Evolutionary conservation across 2,329 filamentous ascomycete genomes (phyloP), one percentile per base, ranked within the genome.

Genomic region (Trichoderma sp.): DNA sequence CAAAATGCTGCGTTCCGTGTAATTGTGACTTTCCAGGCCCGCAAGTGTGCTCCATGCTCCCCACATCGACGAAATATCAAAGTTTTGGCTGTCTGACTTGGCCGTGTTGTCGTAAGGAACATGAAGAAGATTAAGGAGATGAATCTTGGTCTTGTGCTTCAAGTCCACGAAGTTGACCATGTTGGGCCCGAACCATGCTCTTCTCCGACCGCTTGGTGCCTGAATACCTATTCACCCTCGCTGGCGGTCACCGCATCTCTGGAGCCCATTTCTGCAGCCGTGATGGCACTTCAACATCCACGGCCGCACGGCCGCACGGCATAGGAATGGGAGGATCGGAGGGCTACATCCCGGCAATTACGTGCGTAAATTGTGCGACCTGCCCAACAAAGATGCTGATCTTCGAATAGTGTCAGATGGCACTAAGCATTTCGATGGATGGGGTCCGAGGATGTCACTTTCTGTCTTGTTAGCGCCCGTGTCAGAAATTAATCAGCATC

Each of bases 1-100:
- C 35, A 29, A 33, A 24, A 2, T 64, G 49, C 21, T 19, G 52
- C 27, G 49, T 10, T 40, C 40, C 4, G 13, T 29, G 40, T 21
- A 49, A 59, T 67, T 67, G 64, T 40, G 53, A 67, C 40, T 58
- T 67, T 35, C 64, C 64, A 58, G 27, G 43, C 40, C 35, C 55
- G 27, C 21, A 64, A 37, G 14, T 5, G 3, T 8, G n/a, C 55
- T 24, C 63, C 49, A 5, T 3, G 21, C 63, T 47, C 63, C 49
- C 55, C 55, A 59, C 64, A 52, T 37, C 11, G n/a, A 29, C n/a
- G n/a, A 21, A 29, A n/a, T 37, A n/a, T 35, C 53, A 49, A 35
- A 8, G 29, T 47, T 43, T 56, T 52, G 53, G 57, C 40, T 49
- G n/a, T 59, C 63, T 59, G 55, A 52, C 63, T 59, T 67, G 27